A percentile compares a stretch with the other conserved stretches of the same genome.
phyloP scores from a whole-genome alignment of 2,329 filamentous ascomycete genomes.

The Fusarium stilboides region DNA sequence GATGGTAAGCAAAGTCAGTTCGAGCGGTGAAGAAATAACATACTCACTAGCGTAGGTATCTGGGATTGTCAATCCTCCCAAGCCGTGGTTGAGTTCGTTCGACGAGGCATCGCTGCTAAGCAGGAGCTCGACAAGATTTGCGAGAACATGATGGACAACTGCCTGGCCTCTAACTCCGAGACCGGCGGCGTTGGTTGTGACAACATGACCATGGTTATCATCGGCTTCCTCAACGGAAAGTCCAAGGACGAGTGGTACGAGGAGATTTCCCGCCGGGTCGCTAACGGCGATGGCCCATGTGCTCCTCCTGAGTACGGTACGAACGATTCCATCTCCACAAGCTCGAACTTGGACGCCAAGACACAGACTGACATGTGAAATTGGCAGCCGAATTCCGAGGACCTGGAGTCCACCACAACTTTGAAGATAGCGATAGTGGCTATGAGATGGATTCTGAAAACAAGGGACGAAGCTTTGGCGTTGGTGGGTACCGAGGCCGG shows the following conservation, averaged over 20 bases:
- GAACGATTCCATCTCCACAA: slow-evolving; percentile 65
- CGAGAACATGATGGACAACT: slow-evolving; percentile 99
- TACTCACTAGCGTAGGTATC: slow-evolving; percentile 76
- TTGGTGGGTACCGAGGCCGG: slow-evolving; percentile 82
- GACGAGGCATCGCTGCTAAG: slow-evolving; percentile 95
- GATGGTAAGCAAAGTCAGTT: slow-evolving; percentile 75
- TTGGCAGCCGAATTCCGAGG: slow-evolving; percentile 84
- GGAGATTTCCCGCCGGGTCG: slow-evolving; percentile 92
- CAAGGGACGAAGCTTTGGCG: slow-evolving; percentile 73
- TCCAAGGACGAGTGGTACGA: slow-evolving; percentile 99
- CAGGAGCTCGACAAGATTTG: slow-evolving; percentile 96
- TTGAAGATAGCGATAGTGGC: slow-evolving; percentile 83
- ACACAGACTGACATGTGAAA: slow-evolving; percentile 35
- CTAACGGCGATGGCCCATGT: slow-evolving; percentile 96
- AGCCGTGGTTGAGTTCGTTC: slow-evolving; percentile 95
- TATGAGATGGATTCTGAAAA: slow-evolving; percentile 83
- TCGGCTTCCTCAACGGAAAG: slow-evolving; percentile 91
- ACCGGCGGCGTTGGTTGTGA: slow-evolving; percentile 98
- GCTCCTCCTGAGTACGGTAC: slow-evolving; percentile 99
- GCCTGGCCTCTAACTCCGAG: slow-evolving; percentile 96
- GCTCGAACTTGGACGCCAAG: slow-evolving; percentile 7
- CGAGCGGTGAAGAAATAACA: slow-evolving; percentile 22
- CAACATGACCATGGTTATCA: slow-evolving; percentile 98
- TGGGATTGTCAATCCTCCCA: slow-evolving; percentile 99
- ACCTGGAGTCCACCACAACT: slow-evolving; percentile 85